Conservation (phyloP, 2,329 filamentous ascomycete species). For the Phoma sp. region DNA sequence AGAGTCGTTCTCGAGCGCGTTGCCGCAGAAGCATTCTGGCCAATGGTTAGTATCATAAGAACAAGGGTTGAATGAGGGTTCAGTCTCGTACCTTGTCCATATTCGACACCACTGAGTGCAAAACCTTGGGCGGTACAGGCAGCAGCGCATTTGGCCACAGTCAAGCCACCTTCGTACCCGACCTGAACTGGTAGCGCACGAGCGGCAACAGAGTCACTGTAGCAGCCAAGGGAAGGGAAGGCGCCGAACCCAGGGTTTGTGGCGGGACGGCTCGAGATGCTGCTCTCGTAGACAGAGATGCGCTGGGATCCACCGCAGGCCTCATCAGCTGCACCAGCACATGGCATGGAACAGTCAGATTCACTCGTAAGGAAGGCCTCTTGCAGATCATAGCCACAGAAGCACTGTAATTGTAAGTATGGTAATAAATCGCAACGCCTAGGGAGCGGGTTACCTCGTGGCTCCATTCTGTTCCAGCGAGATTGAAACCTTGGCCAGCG, state of each 20-base stretch:
- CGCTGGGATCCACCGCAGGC: conserved; percentile 3
- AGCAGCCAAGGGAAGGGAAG: not conserved
- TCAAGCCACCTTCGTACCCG: not conserved
- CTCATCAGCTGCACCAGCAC: not conserved
- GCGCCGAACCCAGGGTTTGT: not conserved
- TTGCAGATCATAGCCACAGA: not conserved
- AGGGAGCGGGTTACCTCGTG: too few species aligned
- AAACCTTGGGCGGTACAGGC: not conserved
- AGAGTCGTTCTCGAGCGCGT: not conserved
- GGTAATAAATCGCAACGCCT: too few species aligned
- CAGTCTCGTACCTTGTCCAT: not conserved
- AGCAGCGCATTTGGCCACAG: not conserved
- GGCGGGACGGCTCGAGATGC: not conserved
- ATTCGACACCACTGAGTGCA: not conserved
- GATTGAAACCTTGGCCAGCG: not conserved
- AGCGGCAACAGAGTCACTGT: not conserved
- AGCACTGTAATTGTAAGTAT: not conserved
- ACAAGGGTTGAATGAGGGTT: too few species aligned
- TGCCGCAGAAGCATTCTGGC: not conserved
- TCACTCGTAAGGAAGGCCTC: not conserved
- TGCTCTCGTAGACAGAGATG: not conserved
- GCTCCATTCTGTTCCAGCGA: conserved; percentile 4
- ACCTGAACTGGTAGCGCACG: not conserved
- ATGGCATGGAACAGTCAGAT: not conserved
- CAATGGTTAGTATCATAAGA: too few species aligned